These are phyloP conservation scores for Apiospora sp. DNA, from an alignment of 2,329 filamentous ascomycete species.

Conservation along the genomic window DNA sequence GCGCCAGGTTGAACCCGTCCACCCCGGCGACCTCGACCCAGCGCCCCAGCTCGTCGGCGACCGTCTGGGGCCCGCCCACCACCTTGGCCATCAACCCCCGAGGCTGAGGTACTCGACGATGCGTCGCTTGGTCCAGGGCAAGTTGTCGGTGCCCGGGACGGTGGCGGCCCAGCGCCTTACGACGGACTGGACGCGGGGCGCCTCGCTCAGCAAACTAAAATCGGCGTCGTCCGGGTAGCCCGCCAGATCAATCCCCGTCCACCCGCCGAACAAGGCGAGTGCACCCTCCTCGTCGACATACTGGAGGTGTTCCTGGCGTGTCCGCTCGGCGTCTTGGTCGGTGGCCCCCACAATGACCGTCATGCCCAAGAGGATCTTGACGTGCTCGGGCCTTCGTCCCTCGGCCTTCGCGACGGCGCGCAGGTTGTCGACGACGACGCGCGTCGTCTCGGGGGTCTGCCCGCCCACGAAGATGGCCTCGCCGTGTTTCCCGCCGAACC, in stretches of 20 bases:
- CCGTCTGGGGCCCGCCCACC: slow-evolving; percentile 36
- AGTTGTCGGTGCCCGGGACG: slow-evolving; percentile 54
- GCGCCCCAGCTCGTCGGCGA: slow-evolving; percentile 37
- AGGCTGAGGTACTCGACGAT: slow-evolving; percentile 50
- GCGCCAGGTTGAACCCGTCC: slow-evolving; percentile 38
- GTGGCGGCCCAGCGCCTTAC: slow-evolving; percentile 40
- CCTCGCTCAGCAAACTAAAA: slow-evolving; percentile 58
- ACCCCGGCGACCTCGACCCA: slow-evolving; percentile 36
- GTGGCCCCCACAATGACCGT: slow-evolving; percentile 57
- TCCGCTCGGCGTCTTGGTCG: slow-evolving; percentile 59
- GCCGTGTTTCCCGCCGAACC: slow-evolving; percentile 64
- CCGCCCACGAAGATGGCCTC: slow-evolving; percentile 68
- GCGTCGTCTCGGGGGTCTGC: slow-evolving; percentile 57
- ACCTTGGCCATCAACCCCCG: slow-evolving; percentile 41
- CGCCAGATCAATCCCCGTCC: slow-evolving; percentile 67
- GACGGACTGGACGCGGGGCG: slow-evolving; percentile 53
- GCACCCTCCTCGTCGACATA: slow-evolving; percentile 62
- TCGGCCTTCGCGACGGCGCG: slow-evolving; percentile 56
- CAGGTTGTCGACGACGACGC: slow-evolving; percentile 60
- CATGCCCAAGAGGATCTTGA: slow-evolving; percentile 62
- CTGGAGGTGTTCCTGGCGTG: slow-evolving; percentile 57
- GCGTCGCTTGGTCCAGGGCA: slow-evolving; percentile 50
- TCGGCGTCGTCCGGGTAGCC: slow-evolving; percentile 64
- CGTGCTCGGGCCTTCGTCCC: slow-evolving; percentile 61
- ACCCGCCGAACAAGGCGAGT: slow-evolving; percentile 62